Conservation (phyloP, 805 yeast genomes). For the Starmerella apis region DNA sequence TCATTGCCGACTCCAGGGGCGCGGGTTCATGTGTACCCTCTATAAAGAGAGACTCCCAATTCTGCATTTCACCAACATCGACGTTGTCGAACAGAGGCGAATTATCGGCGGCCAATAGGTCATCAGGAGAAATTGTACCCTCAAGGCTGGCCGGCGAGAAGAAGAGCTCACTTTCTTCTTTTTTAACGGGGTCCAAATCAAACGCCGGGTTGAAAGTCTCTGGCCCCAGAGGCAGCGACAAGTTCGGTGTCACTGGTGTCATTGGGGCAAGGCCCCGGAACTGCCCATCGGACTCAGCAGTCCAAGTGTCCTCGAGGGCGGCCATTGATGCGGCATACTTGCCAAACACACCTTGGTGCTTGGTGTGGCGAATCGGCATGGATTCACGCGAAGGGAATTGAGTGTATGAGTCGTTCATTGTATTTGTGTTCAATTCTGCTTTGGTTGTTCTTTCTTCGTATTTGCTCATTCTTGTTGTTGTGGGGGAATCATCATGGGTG, state of each 20-base stretch:
- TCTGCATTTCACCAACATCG: constrained; percentile 18
- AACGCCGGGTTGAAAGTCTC: constrained; percentile 3
- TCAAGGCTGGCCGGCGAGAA: constrained; percentile 20
- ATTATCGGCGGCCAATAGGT: constrained; percentile 21
- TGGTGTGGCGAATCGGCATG: constrained; percentile 21
- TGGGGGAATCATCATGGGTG: constrained; percentile 12
- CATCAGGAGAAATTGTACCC: constrained; percentile 23
- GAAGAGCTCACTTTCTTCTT: constrained; percentile 12
- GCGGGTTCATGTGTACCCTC: constrained; percentile 13
- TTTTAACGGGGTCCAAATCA: neutral
- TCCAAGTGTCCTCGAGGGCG: constrained; percentile 25
- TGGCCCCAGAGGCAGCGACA: constrained; percentile 5
- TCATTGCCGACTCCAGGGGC: neutral
- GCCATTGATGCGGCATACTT: constrained; percentile 30
- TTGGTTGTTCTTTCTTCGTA: constrained; percentile 2
- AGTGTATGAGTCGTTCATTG: constrained; percentile 3
- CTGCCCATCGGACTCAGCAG: constrained; percentile 15
- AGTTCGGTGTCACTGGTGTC: constrained; percentile 21
- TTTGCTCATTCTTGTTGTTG: constrained; percentile 4
- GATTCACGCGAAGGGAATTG: neutral
- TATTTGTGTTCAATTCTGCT: constrained; percentile 9
- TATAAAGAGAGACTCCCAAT: constrained; percentile 23
- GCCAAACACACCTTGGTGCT: constrained; percentile 29
- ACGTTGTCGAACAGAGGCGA: constrained; percentile 31
- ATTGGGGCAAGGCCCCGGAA: neutral